Percentiles rank a stretch among this genome's conserved stretches.
Conservation (phyloP, 1,284 basidiomycete species). For the Heterobasidion parviporum region DNA sequence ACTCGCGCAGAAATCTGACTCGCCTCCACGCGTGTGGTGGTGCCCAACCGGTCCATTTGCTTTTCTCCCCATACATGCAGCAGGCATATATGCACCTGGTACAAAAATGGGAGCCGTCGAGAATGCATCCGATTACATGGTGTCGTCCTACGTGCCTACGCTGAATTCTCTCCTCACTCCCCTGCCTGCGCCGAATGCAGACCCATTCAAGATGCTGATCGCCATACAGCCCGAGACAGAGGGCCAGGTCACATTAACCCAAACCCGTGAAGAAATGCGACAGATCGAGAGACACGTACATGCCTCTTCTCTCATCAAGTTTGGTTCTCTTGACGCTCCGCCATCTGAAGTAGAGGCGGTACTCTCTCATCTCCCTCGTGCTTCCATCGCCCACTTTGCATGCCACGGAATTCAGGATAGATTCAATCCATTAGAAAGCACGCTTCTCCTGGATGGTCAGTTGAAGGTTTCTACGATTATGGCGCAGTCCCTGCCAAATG, state of each 20-base stretch:
- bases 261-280: not conserved
- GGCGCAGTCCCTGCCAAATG: not conserved
- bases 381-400: constrained; percentile 3
- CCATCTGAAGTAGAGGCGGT: not conserved
- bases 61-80: constrained; percentile 19
- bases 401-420: constrained; percentile 4
- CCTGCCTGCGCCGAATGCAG: not conserved
- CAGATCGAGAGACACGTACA: not conserved
- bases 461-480: not conserved
- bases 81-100: constrained; percentile 8
- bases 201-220: not conserved
- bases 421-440: constrained; percentile 1
- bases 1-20: constrained; percentile 2
- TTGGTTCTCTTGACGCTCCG: not conserved
- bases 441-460: not conserved
- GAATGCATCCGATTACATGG: constrained; percentile 10
- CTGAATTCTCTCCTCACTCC: not conserved
- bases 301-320: not conserved
- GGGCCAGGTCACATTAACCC: not conserved
- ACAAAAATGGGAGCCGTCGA: not conserved
- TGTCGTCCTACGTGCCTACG: constrained; percentile 17
- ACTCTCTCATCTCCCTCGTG: not conserved
- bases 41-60: constrained; percentile 11
- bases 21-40: constrained; percentile 10
- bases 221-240: not conserved